Base-by-base conservation (phyloP, 345 rosid genomes). In the Fremontodendron californicum region DNA sequence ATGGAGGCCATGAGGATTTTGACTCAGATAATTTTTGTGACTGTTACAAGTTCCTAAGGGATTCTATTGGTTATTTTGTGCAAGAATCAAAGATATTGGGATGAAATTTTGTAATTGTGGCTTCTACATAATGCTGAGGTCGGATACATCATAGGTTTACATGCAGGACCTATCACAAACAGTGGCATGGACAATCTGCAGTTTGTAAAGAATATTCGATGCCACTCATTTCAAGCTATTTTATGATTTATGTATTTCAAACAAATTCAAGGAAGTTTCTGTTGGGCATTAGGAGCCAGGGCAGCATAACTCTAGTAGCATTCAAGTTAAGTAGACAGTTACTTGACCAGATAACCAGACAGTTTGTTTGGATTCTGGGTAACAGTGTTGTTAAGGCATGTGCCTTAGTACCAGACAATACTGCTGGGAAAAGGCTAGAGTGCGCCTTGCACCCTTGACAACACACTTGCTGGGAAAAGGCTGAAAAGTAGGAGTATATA, bases 231-330 rank as follows among this genome's bases (percentile, higher is more conserved):
- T 6, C 33, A 40, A 67, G 51, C 33, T 67, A 35, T 42, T 21
- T 10, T 42, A 12, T 67, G 18, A 65, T 67, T 39, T 40, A 11
- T 21, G 71, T 13, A 40, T 67, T 67, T 42, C 51, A 42, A 67
- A 21, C 33, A 42, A 67, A 42, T 40, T 23, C 51, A 16, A 27
- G 58, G 78, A 77, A 77, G 76, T 51, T 71, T 77, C 72, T 12
- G 12, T 29, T 58, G n/a, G 64, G 78, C 52, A 7, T 80, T 65
- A 18, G 39, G 21, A 8, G 8, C 0, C 19, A 31, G 11, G 63
- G 39, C 54, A 45, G 25, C 71, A 73, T 25, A 57, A 19, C 46
- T 64, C 62, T 52, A 63, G 15, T 37, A 9, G 62, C 49, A 39
- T 10, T 66, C 12, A 5, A 42, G 55, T 57, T 25, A 9, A 42